Conservation (phyloP, 1,284 basidiomycete genomes). For the Pascua sp. region DNA sequence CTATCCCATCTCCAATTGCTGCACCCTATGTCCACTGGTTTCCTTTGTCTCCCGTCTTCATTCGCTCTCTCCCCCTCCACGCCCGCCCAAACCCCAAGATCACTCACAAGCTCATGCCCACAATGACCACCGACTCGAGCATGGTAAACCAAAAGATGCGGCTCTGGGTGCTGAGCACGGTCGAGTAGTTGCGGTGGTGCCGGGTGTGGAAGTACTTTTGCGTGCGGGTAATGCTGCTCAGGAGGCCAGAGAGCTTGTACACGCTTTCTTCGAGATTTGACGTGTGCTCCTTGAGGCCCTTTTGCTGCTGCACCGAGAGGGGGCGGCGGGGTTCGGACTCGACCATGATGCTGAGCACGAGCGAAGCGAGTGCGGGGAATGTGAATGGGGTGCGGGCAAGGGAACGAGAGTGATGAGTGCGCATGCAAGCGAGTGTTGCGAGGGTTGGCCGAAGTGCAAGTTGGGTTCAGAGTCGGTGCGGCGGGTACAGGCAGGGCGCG, state of each 20-base stretch:
- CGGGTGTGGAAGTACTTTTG: conserved; percentile 67
- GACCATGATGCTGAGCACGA: conserved; percentile 69
- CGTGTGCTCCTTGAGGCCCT: conserved; percentile 75
- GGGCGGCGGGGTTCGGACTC: conserved; percentile 86
- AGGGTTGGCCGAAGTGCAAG: too few relatives aligned
- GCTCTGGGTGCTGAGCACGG: conserved; percentile 37
- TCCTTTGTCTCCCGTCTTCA: too few relatives aligned
- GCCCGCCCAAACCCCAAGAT: too few relatives aligned
- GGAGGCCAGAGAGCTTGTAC: conserved; percentile 77
- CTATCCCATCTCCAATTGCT: too few relatives aligned
- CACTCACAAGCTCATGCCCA: conserved; percentile 66
- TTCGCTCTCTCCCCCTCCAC: too few relatives aligned
- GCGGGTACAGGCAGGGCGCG: too few relatives aligned
- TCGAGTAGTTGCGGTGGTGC: conserved; percentile 41
- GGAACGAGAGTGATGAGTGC: too few relatives aligned
- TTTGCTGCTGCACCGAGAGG: conserved; percentile 64
- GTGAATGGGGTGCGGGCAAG: background rate
- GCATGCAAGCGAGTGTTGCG: too few relatives aligned
- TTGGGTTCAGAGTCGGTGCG: too few relatives aligned
- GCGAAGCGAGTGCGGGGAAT: background rate
- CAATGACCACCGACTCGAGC: conserved; percentile 68
- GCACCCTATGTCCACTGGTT: too few relatives aligned
- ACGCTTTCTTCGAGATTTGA: conserved; percentile 87
- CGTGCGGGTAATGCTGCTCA: conserved; percentile 79
- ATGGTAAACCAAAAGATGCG: conserved; percentile 85